phyloP scores from a whole-genome alignment of 768 basidiomycete genomes.

The Wakefieldia striispora region DNA sequence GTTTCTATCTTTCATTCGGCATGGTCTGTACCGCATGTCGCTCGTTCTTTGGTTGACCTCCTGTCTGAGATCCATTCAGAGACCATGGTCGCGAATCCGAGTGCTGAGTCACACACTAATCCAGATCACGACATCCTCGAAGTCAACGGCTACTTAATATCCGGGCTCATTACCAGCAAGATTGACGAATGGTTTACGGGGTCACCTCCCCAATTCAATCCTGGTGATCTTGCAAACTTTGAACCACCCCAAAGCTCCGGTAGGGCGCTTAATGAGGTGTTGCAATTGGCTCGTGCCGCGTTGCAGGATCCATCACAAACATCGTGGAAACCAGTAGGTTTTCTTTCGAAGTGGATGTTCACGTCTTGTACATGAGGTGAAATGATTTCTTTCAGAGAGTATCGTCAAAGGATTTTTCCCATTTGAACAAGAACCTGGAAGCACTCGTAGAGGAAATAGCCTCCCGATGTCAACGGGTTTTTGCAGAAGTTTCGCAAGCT shows the following conservation, averaged over 20 bases:
- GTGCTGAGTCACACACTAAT: slow-evolving; percentile 46
- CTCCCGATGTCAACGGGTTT: slow-evolving; percentile 56
- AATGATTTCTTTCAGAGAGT: slow-evolving; percentile 41
- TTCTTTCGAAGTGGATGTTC: slow-evolving; percentile 25
- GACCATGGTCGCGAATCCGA: slow-evolving; percentile 49
- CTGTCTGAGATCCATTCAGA: slow-evolving; percentile 33
- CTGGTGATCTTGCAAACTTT: slow-evolving; percentile 30
- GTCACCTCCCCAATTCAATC: slow-evolving; percentile 37
- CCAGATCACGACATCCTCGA: slow-evolving; percentile 71
- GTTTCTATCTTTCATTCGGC: slow-evolving; percentile 75
- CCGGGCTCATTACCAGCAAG: slow-evolving; percentile 62
- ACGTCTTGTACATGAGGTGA: slow-evolving; percentile 24
- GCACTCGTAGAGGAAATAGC: slow-evolving; percentile 62
- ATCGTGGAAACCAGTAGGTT: slow-evolving; percentile 54
- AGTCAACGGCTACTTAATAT: slow-evolving; percentile 76
- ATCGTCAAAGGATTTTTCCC: slow-evolving; percentile 48
- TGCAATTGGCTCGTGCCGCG: slow-evolving; percentile 49
- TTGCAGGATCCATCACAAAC: slow-evolving; percentile 46
- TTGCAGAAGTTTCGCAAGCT: slow-evolving; percentile 60
- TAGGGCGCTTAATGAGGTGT: slow-evolving; percentile 33
- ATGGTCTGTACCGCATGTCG: slow-evolving; percentile 46
- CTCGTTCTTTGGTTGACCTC: slow-evolving; percentile 6
- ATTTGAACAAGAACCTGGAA: slow-evolving; percentile 68
- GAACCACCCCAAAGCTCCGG: slow-evolving; percentile 18
- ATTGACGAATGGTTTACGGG: slow-evolving; percentile 84